Evolutionary conservation across 805 yeast genomes (phyloP), one percentile per base, ranked within the genome.

Genomic region (Wickerhamiella nectarea): DNA sequence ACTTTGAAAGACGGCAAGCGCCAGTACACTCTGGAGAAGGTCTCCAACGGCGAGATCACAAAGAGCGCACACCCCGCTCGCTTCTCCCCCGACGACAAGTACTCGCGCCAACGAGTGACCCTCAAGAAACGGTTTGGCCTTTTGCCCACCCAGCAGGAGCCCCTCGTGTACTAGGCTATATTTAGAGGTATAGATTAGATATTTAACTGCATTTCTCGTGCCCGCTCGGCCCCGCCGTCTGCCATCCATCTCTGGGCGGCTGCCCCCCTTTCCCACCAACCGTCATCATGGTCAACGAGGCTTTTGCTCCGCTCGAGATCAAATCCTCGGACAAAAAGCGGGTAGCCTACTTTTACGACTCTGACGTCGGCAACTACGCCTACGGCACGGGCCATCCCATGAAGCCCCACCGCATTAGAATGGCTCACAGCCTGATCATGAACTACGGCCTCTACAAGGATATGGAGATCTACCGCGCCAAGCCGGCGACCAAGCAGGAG

Each of bases 31-130:
- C 72, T 91, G 54, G 70, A 83, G 65, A 91, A 91, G 70, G 52
- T 61, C 56, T 79, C 93, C 45, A 66, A 70, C 6, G 97, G 98
- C 50, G 95, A 86, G 64, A 86, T 89, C 70, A 93, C 99, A 61
- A 85, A 86, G 71, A 82, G 95, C 54, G 98, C 98, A 34, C 99
- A 91, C 66, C 99, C 99, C 50, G 98, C 99, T 43, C 80, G 99
- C 69, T 91, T 91, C 66, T 91, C 98, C 26, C 99, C 99, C 55
- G 99, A 91, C 64, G 99, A 91, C 75, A 91, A 91, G 70, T 89
- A 85, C 72, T 91, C 98, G 38, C 81, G 96, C 72, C 97, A 91
- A 68, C 84, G 99, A 75, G 95, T 91, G 41, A 89, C 97, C 46
- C 74, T 91, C 62, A 91, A 91, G 78, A 91, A 85, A 74, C 80